phyloP scores from a whole-genome alignment of 768 basidiomycete species.

The Hericium rajendrae region DNA sequence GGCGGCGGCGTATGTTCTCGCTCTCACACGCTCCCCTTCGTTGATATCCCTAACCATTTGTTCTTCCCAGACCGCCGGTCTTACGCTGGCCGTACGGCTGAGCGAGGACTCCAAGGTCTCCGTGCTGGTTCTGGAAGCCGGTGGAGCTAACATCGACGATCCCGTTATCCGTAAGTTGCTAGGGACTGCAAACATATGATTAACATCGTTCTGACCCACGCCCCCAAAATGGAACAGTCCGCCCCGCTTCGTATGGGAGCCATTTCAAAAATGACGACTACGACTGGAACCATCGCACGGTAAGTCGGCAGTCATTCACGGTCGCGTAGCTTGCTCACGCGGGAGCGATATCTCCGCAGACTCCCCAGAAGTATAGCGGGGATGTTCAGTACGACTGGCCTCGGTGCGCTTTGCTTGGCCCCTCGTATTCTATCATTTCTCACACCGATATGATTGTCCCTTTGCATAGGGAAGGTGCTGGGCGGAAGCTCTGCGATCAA shows the following conservation, averaged over 20 bases:
- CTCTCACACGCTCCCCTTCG: not conserved
- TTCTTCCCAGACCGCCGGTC: constrained; percentile 36
- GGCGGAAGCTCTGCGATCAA: constrained; percentile 14
- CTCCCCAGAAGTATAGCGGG: not conserved
- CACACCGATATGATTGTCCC: not conserved
- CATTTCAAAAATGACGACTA: not conserved
- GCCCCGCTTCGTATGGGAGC: not conserved
- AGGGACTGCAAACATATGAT: too few species aligned
- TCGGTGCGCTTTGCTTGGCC: not conserved
- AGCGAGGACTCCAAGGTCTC: constrained; percentile 44
- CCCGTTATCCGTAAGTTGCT: not conserved
- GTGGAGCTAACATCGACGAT: constrained; percentile 14
- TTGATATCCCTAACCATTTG: not conserved
- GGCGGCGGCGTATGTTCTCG: too few species aligned
- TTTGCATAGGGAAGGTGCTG: constrained; percentile 12
- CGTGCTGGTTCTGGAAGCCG: constrained; percentile 52
- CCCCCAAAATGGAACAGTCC: not conserved
- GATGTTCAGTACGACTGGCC: not conserved
- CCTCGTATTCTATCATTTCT: too few species aligned
- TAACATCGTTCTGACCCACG: not conserved
- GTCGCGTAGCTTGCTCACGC: not conserved
- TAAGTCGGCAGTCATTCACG: not conserved
- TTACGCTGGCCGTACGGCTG: constrained; percentile 48
- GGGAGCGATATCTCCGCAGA: not conserved
- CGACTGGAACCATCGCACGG: not conserved